A percentile compares a stretch with the other conserved stretches of the same genome.
These are phyloP conservation scores for Boletus tylopilopsis DNA, from an alignment of 768 basidiomycete species.

Conservation along the genomic window DNA sequence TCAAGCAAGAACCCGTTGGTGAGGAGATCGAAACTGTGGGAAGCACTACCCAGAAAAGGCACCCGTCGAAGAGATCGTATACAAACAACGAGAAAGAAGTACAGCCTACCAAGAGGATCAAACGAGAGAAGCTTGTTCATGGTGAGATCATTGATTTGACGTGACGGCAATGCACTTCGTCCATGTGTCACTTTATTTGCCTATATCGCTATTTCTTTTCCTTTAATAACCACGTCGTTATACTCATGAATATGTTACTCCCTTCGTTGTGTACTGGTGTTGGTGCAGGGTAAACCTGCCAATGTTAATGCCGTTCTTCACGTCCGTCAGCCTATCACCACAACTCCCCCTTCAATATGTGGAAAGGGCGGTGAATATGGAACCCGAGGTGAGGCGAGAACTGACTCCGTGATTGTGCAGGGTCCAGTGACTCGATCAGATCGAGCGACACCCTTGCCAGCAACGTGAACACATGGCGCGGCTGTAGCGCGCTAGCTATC, in stretches of 20 bases:
- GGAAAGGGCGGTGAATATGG: conserved; percentile 2
- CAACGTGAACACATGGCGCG: conserved; percentile 9
- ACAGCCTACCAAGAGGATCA: conserved; percentile 24
- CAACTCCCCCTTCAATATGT: background rate
- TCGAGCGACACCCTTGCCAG: conserved; percentile 12
- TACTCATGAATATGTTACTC: no score
- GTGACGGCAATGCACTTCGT: conserved; percentile 9
- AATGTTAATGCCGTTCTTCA: no score
- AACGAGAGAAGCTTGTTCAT: conserved; percentile 20
- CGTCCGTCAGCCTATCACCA: conserved; percentile 1
- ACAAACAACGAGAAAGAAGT: background rate
- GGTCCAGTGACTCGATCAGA: conserved; percentile 19
- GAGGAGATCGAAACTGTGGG: conserved; percentile 11
- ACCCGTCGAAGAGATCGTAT: conserved; percentile 5
- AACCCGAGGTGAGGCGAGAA: conserved; percentile 4
- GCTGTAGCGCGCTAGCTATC: conserved; percentile 6
- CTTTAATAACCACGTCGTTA: no score
- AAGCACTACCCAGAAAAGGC: background rate
- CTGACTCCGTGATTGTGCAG: conserved; percentile 12
- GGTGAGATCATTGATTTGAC: conserved; percentile 32
- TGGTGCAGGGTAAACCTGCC: no score
- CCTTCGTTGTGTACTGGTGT: background rate
- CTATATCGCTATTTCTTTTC: no score
- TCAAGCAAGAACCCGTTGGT: conserved; percentile 9
- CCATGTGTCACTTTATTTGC: background rate